A percentile compares a stretch with the other conserved stretches of the same genome.
Conservation (phyloP, 148 eudicot species). For the Bassia scoparia region DNA sequence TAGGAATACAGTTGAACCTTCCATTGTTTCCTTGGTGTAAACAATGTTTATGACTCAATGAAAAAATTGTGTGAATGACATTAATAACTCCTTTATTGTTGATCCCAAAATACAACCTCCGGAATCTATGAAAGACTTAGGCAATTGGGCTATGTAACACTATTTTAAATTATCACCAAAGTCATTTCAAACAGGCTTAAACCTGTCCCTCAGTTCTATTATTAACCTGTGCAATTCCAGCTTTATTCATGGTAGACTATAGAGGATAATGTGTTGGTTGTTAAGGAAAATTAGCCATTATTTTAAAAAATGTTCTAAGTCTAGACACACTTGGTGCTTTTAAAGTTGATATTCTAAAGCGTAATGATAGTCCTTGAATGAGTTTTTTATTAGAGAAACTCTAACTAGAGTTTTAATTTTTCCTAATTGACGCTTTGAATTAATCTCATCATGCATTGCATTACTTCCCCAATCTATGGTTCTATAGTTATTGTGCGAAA, state of each 20-base stretch:
- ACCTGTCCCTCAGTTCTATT: neutral
- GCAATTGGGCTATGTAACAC: neutral
- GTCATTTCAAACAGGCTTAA: neutral
- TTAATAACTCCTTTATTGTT: neutral
- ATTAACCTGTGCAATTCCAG: neutral
- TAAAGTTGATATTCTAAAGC: neutral
- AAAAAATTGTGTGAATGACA: neutral
- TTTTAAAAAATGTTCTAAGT: neutral
- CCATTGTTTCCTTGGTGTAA: neutral
- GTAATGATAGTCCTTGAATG: neutral
- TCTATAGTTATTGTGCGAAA: neutral
- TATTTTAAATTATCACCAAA: neutral
- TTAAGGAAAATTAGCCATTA: neutral
- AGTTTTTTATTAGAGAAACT: neutral
- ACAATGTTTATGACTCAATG: neutral
- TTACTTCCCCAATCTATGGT: neutral
- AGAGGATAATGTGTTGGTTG: neutral
- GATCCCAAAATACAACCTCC: neutral
- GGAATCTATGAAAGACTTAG: no score
- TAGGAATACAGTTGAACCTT: neutral
- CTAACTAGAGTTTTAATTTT: neutral
- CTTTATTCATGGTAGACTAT: neutral
- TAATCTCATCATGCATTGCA: neutral
- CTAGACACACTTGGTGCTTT: neutral
- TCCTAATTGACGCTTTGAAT: accelerated